Conservation (phyloP, 202 grass and related monocot species). For the Panicum virgatum region DNA sequence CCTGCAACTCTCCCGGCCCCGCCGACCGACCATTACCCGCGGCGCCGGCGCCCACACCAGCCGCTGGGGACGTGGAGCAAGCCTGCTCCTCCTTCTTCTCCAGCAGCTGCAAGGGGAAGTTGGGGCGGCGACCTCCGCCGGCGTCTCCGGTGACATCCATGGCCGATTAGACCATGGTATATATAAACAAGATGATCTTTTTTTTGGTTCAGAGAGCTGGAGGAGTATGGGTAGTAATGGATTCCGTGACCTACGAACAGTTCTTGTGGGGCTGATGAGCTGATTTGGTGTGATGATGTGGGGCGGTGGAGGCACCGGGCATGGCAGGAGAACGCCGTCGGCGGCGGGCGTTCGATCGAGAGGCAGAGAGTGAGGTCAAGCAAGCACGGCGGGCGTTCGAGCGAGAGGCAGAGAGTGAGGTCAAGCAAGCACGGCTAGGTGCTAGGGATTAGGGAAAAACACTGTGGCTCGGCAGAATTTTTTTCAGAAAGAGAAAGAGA, state of each 20-base stretch:
- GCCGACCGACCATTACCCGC: conserved; percentile 24
- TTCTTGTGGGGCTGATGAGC: conserved; percentile 35
- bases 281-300: conserved; percentile 44
- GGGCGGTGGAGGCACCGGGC: not conserved
- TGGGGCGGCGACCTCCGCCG: conserved; percentile 45
- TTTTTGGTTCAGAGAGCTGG: not conserved
- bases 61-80: conserved; percentile 59
- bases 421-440: conserved; percentile 29
- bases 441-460: conserved; percentile 35
- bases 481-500: conserved; percentile 12
- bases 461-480: conserved; percentile 11
- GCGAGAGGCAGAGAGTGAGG: conserved; percentile 11
- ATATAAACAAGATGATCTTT: not conserved
- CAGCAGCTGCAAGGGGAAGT: conserved; percentile 79
- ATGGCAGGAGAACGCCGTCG: conserved; percentile 4
- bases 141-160: conserved; percentile 51
- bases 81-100: conserved; percentile 82
- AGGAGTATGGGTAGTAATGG: conserved; percentile 11
- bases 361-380: conserved; percentile 21
- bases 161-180: conserved; percentile 45
- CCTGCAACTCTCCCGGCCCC: conserved; percentile 32
- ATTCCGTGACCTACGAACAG: conserved; percentile 30
- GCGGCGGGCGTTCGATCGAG: conserved; percentile 37
- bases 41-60: not conserved
- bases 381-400: conserved; percentile 39